Evolutionary conservation across 192 early-diverging fungal species (phyloP).

Genomic region (Phycomyces blakesleeanus): DNA sequence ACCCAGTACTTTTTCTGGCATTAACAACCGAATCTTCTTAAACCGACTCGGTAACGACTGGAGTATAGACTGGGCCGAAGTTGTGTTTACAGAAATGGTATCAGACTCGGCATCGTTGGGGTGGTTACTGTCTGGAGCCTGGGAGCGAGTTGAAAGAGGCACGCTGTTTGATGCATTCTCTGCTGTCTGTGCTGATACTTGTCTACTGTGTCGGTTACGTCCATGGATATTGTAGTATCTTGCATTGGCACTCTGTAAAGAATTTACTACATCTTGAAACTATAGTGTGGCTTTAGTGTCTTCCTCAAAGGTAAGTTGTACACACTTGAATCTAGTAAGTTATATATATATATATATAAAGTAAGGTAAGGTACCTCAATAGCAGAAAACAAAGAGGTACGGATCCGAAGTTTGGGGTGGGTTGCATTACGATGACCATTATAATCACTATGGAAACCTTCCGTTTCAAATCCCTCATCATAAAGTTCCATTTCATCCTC

Average conservation of each 20-base stretch:
- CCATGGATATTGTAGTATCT: conserved; percentile 3
- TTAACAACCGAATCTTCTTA: not conserved
- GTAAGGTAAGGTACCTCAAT: conserved; percentile 40
- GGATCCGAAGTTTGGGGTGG: conserved; percentile 29
- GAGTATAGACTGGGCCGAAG: not conserved
- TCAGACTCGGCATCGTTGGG: not conserved
- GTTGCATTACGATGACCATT: conserved; percentile 8
- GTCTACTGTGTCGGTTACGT: not conserved
- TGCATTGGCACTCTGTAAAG: conserved; percentile 25
- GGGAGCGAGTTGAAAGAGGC: not conserved
- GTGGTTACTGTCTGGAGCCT: not conserved
- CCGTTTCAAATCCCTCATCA: conserved; percentile 33
- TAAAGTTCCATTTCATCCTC: conserved; percentile 36
- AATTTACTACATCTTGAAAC: conserved; percentile 41
- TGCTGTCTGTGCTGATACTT: not conserved
- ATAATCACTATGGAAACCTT: conserved; percentile 21
- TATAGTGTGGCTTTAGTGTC: not conserved
- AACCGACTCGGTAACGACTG: not conserved
- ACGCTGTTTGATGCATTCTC: not conserved
- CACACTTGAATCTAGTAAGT: not conserved
- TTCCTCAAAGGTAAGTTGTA: not conserved
- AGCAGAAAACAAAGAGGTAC: conserved; percentile 52
- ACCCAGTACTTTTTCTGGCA: not conserved
- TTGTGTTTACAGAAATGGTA: not conserved
- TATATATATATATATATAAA: not conserved